Conservation (phyloP, 495 filamentous ascomycete genomes). For the Xylaria cubensis region DNA sequence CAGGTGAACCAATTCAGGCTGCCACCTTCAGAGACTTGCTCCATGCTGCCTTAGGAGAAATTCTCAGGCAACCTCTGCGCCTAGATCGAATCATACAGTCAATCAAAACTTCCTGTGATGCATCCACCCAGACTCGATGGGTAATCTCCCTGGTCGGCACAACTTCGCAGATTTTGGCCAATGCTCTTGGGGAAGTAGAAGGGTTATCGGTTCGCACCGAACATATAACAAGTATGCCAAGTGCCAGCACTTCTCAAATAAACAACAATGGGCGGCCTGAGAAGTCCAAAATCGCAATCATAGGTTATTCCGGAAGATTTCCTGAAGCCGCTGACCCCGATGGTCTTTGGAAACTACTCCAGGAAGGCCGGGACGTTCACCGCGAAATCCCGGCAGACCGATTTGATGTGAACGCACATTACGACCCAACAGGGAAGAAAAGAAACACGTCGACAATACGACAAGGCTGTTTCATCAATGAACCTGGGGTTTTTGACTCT, state of each 20-base stretch:
- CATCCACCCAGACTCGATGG: neutral
- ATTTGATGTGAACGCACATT: conserved; percentile 73
- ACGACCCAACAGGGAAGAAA: conserved; percentile 72
- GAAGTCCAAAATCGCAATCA: conserved; percentile 3
- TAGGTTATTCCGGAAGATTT: conserved; percentile 9
- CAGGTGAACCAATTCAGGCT: conserved; percentile 6
- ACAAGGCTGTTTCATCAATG: conserved; percentile 53
- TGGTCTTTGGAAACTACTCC: conserved; percentile 67
- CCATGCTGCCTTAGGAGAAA: neutral
- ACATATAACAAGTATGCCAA: neutral
- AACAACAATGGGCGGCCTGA: neutral
- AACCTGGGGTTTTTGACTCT: conserved; percentile 41
- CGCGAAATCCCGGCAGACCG: conserved; percentile 66
- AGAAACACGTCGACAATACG: conserved; percentile 53
- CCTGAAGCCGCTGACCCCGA: conserved; percentile 53
- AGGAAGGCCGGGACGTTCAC: conserved; percentile 61
- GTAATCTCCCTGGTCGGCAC: conserved; percentile 4
- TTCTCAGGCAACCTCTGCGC: conserved; percentile 1
- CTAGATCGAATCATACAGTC: conserved; percentile 9
- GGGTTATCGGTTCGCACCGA: neutral
- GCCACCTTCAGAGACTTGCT: neutral
- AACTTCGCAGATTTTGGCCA: conserved; percentile 7
- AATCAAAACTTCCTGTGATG: neutral
- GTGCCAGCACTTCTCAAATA: neutral
- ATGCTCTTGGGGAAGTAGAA: neutral